A percentile compares a stretch with the other conserved stretches of the same genome.
Evolutionary conservation across 2,329 filamentous ascomycete genomes (phyloP).

Genomic region (Penicillium nordicum): DNA sequence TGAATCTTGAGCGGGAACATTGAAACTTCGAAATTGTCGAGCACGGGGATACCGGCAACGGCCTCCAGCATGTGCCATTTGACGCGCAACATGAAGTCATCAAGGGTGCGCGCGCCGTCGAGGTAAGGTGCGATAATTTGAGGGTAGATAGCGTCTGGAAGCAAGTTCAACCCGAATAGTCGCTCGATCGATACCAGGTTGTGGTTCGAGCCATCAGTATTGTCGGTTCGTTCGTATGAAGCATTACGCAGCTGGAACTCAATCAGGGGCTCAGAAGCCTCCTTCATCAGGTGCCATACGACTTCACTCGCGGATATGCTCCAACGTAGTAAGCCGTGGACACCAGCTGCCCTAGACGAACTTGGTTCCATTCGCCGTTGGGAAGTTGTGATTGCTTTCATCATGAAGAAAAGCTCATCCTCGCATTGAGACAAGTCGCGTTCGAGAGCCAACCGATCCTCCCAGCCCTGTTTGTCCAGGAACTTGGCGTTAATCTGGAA

Average conservation of each 20-base stretch:
- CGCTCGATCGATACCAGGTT: slow-evolving; percentile 87
- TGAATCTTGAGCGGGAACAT: slow-evolving; percentile 92
- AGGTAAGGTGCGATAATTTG: slow-evolving; percentile 91
- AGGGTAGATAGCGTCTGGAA: slow-evolving; percentile 88
- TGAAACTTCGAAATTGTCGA: slow-evolving; percentile 95
- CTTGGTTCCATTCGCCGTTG: slow-evolving; percentile 73
- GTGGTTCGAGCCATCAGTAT: slow-evolving; percentile 92
- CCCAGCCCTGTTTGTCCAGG: slow-evolving; percentile 85
- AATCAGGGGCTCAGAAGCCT: slow-evolving; percentile 80
- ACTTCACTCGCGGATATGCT: slow-evolving; percentile 93
- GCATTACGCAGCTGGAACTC: slow-evolving; percentile 91
- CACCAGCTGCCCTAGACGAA: slow-evolving; percentile 68
- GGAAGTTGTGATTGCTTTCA: slow-evolving; percentile 98
- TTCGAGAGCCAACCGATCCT: slow-evolving; percentile 84
- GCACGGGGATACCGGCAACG: slow-evolving; percentile 93
- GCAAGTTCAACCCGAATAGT: slow-evolving; percentile 82
- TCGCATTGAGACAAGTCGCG: slow-evolving; percentile 84
- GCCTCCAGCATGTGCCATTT: slow-evolving; percentile 99
- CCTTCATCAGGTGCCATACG: slow-evolving; percentile 92
- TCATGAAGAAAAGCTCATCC: slow-evolving; percentile 98
- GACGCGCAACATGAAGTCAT: slow-evolving; percentile 82
- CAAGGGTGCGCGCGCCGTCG: slow-evolving; percentile 59
- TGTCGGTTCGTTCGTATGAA: slow-evolving; percentile 91
- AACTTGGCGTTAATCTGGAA: slow-evolving; percentile 90
- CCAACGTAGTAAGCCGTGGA: slow-evolving; percentile 83